Conservation (phyloP, 129 eudicot species). For the Glebionis coronaria region DNA sequence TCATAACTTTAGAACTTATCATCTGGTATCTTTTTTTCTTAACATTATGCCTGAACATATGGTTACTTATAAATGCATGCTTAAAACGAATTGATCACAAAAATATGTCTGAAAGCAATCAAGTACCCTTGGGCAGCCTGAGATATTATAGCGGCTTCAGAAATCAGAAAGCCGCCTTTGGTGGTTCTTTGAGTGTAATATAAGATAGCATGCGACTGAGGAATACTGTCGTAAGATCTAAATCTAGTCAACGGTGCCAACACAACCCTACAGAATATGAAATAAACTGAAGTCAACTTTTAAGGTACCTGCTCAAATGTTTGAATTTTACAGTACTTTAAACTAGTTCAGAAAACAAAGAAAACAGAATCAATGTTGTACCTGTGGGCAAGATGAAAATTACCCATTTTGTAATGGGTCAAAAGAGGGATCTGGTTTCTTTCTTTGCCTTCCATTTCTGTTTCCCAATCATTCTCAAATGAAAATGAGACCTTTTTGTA, state of each 20-base stretch:
- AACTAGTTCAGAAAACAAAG: neutral
- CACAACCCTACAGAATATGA: slow-evolving; percentile 30
- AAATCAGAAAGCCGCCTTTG: slow-evolving; percentile 35
- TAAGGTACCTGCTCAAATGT: neutral
- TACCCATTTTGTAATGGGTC: slow-evolving; percentile 49
- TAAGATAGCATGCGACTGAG: slow-evolving; percentile 36
- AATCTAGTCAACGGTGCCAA: slow-evolving; percentile 43
- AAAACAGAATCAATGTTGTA: neutral
- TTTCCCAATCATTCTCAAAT: no score
- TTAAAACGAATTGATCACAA: no score
- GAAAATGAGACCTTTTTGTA: neutral
- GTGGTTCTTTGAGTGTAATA: slow-evolving; percentile 46
- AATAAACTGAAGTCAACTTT: neutral
- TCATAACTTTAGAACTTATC: neutral
- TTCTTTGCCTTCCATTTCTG: slow-evolving; percentile 6
- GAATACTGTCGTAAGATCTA: slow-evolving; percentile 35
- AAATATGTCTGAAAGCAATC: neutral
- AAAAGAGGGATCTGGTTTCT: slow-evolving; percentile 34
- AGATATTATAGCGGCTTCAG: slow-evolving; percentile 38
- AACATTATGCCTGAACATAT: no score
- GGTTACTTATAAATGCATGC: no score
- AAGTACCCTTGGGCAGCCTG: slow-evolving; percentile 38
- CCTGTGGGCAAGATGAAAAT: slow-evolving; percentile 57
- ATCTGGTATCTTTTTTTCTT: no score
- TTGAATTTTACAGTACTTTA: neutral